Base-by-base conservation (phyloP, 1,139 yeast species). In the Candida pseudoviswanathii region DNA sequence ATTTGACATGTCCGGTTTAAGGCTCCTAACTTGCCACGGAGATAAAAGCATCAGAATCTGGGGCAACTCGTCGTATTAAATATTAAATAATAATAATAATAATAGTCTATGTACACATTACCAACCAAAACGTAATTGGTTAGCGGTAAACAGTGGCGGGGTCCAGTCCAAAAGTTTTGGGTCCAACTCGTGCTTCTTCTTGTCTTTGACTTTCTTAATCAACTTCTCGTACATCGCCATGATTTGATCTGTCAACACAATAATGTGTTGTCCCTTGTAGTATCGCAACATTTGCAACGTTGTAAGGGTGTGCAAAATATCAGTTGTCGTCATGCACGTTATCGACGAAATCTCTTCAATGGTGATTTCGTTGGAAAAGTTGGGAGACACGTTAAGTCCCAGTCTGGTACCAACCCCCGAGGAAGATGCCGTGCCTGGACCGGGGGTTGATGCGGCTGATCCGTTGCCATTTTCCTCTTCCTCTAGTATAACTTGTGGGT, bases 271-370 rank as follows among this genome's bases (percentile, higher is more conserved):
- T 11, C 98, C 99, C 64, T 91, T 91, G 69, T 91, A 92, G 65
- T 94, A 94, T 60, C 94, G 80, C 57, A 95, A 75, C 77, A 95
- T 90, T 63, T 89, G 94, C 61, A 91, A 75, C 0, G 97, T 90
- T 56, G 95, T 95, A 47, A 96, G 78, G 0, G 99, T 95, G 64
- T 94, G 98, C 47, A 94, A 71, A 47, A 95, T 90, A 68, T 94
- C 99, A 1, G 96, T 89, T 0, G 98, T 92, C 3, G 99, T 94
- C 97, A 94, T 94, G 25, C 98, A 82, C 0, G 98, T 90, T 44
- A 84, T 71, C 8, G 85, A 73, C 25, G 97, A 88, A 24, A 94
- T 86, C 59, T 94, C 99, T 61, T 94, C 99, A 51, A 94, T 91
- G 7, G 97, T 90, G 43, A 89, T 83, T 57, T 91, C 97, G 33